Conservation (phyloP, 2,329 filamentous ascomycete genomes). For the Penicillium brevicompactum region DNA sequence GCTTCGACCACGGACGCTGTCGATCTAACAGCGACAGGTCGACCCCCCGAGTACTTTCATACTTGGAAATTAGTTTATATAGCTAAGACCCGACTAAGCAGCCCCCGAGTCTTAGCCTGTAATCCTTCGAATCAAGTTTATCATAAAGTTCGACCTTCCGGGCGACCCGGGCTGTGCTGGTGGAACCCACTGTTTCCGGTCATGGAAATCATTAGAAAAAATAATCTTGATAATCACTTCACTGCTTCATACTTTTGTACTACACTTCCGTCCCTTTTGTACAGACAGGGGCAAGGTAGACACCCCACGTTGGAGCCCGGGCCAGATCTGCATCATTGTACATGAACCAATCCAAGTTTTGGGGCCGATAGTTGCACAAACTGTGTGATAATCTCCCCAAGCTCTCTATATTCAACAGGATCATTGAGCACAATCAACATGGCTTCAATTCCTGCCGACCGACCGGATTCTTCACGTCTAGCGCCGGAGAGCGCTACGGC, state of each 20-base stretch:
- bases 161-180: slow-evolving; percentile 28
- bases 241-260: neutral
- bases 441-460: slow-evolving; percentile 1
- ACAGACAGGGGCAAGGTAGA: neutral
- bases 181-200: slow-evolving; percentile 16
- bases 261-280: neutral
- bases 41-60: too few relatives aligned
- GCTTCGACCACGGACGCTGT: slow-evolving; percentile 3
- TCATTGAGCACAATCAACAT: neutral
- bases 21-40: neutral
- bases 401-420: neutral
- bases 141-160: slow-evolving; percentile 16
- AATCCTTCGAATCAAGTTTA: neutral
- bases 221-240: neutral
- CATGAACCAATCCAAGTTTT: slow-evolving; percentile 2
- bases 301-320: neutral
- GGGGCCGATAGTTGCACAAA: slow-evolving; percentile 1
- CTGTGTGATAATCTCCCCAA: slow-evolving; percentile 1
- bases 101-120: too few relatives aligned
- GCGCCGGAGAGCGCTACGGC: neutral
- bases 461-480: neutral
- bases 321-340: slow-evolving; percentile 4
- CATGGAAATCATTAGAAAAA: neutral
- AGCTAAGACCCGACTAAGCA: too few relatives aligned
- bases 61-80: too few relatives aligned